Evolutionary conservation across 2,329 filamentous ascomycete species (phyloP).

Genomic region (Aspergillus sp.): DNA sequence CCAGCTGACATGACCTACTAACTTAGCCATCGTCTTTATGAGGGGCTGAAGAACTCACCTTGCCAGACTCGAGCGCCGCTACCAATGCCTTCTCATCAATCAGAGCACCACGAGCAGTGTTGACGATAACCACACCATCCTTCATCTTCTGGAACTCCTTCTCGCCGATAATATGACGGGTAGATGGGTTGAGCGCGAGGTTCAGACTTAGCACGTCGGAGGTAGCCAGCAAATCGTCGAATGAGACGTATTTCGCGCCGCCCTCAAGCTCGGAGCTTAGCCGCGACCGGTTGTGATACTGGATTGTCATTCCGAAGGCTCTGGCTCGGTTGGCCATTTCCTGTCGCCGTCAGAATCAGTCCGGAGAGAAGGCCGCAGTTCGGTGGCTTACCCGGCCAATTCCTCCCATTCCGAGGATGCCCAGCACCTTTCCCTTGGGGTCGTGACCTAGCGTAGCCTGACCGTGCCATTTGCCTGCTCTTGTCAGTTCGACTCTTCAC

Average conservation of each 20-base stretch:
- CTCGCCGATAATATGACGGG: constrained; percentile 51
- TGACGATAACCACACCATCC: constrained; percentile 50
- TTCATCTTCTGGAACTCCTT: constrained; percentile 53
- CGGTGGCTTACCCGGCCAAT: constrained; percentile 47
- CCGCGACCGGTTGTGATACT: constrained; percentile 52
- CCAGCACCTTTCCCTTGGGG: constrained; percentile 50
- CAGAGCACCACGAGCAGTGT: constrained; percentile 50
- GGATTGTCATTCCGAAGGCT: constrained; percentile 53
- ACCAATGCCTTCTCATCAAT: constrained; percentile 55
- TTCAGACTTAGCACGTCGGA: constrained; percentile 54
- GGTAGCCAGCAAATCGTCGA: constrained; percentile 51
- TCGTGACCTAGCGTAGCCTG: constrained; percentile 49
- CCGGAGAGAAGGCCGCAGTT: neutral
- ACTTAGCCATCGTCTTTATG: neutral
- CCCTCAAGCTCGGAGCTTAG: constrained; percentile 46
- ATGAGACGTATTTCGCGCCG: constrained; percentile 50
- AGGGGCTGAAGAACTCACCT: constrained; percentile 34
- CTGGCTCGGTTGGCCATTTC: constrained; percentile 51
- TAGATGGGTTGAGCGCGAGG: constrained; percentile 49
- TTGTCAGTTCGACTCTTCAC: constrained; percentile 7
- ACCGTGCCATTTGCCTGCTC: constrained; percentile 47
- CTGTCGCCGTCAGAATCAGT: constrained; percentile 28
- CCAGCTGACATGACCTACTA: constrained; percentile 47
- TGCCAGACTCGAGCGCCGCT: constrained; percentile 48
- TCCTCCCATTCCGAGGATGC: constrained; percentile 54